phyloP scores from a whole-genome alignment of 2,329 filamentous ascomycete species.

The Penicillium sp. region DNA sequence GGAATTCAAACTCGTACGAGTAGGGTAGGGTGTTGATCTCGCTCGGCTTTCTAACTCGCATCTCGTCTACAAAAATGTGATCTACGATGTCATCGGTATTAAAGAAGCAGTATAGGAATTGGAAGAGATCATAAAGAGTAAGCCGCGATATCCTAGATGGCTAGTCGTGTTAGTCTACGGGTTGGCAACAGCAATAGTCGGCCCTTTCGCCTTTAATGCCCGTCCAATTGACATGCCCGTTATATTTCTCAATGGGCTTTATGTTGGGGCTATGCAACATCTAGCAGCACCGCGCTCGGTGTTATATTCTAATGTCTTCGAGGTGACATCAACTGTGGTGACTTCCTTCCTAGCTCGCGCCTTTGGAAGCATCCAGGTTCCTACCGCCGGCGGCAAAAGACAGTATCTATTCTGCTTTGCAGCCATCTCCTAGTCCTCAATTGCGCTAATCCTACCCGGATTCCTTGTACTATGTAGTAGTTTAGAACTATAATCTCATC shows the following conservation, averaged over 20 bases:
- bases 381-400: constrained; percentile 28
- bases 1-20: constrained; percentile 41
- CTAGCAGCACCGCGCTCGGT: constrained; percentile 69
- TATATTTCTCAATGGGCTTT: constrained; percentile 65
- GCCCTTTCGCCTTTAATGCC: constrained; percentile 72
- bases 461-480: constrained; percentile 56
- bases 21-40: constrained; percentile 39
- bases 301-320: constrained; percentile 58
- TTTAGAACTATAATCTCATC: constrained; percentile 62
- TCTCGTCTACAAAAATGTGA: constrained; percentile 43
- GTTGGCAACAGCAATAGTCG: constrained; percentile 66
- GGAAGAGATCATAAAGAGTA: constrained; percentile 52
- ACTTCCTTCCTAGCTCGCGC: constrained; percentile 63
- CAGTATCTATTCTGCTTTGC: constrained; percentile 62
- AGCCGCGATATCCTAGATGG: constrained; percentile 50
- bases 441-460: constrained; percentile 64
- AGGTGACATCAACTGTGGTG: constrained; percentile 58
- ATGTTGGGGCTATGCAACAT: constrained; percentile 70
- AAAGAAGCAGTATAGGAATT: constrained; percentile 40
- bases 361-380: constrained; percentile 56
- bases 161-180: constrained; percentile 64
- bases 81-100: constrained; percentile 42
- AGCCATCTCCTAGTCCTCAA: constrained; percentile 62
- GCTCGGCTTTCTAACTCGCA: constrained; percentile 41
- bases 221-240: constrained; percentile 72